phyloP scores from a whole-genome alignment of 495 filamentous ascomycete genomes.

The Thermothielavioides terrestris region DNA sequence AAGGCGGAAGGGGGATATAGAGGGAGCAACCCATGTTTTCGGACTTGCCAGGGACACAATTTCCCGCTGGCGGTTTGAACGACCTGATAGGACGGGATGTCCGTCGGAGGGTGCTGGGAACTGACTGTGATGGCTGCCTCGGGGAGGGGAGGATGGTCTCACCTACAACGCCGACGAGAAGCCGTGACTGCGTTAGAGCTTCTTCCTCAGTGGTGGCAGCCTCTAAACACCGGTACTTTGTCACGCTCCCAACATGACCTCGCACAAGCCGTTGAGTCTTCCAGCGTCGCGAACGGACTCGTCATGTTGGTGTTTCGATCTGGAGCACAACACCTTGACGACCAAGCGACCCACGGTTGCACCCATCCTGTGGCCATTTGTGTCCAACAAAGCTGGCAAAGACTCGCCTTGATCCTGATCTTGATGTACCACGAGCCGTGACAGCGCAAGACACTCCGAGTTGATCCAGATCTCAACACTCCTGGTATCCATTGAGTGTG shows the following conservation, averaged over 20 bases:
- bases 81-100: too few relatives aligned
- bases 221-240: neutral
- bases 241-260: too few relatives aligned
- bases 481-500: too few relatives aligned
- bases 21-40: slow-evolving; percentile 8
- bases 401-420: neutral
- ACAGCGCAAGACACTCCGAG: neutral
- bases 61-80: slow-evolving; percentile 7
- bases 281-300: neutral
- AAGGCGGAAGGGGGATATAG: slow-evolving; percentile 22
- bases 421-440: neutral
- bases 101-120: neutral
- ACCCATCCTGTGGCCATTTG: neutral
- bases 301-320: neutral
- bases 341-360: neutral
- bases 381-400: neutral
- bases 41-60: neutral
- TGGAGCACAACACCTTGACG: neutral
- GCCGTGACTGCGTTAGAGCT: neutral
- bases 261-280: neutral
- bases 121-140: neutral
- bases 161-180: neutral
- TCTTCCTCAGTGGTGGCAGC: neutral
- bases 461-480: neutral
- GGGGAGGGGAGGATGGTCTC: neutral